phyloP scores from a whole-genome alignment of 306 rosid species.

The Quercus dentata region DNA sequence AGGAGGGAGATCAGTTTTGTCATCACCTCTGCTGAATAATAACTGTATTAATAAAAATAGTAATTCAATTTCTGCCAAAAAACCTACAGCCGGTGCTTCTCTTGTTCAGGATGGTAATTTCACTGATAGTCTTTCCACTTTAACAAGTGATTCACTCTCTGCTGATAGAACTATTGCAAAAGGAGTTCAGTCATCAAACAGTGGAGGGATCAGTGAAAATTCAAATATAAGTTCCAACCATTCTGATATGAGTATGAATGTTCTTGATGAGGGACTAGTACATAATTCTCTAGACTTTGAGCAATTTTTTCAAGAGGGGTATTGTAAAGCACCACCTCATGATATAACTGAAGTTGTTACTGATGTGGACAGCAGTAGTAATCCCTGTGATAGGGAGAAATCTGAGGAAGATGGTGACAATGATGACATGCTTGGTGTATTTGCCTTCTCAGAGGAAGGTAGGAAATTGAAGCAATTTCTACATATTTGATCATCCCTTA shows the following conservation, averaged over 20 bases:
- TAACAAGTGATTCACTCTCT: slow-evolving; percentile 37
- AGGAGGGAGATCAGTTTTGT: slow-evolving; percentile 35
- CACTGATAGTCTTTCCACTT: slow-evolving; percentile 27
- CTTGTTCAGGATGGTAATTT: slow-evolving; percentile 23
- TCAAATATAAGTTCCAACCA: slow-evolving; percentile 59
- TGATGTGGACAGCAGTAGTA: slow-evolving; percentile 59
- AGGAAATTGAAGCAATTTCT: slow-evolving; percentile 14
- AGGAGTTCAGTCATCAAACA: slow-evolving; percentile 42
- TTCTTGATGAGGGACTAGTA: slow-evolving; percentile 53
- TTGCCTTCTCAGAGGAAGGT: slow-evolving; percentile 95
- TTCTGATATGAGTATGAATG: slow-evolving; percentile 62
- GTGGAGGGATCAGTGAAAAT: slow-evolving; percentile 39
- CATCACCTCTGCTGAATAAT: slow-evolving; percentile 32
- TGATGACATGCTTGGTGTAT: slow-evolving; percentile 81
- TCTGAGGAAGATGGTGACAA: slow-evolving; percentile 67
- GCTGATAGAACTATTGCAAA: slow-evolving; percentile 39
- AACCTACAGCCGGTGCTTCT: slow-evolving; percentile 31
- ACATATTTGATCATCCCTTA: neutral
- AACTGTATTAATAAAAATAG: slow-evolving; percentile 31
- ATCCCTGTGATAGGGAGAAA: slow-evolving; percentile 74
- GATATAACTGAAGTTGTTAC: slow-evolving; percentile 54
- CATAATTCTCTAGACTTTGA: slow-evolving; percentile 61
- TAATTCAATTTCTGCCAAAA: slow-evolving; percentile 35
- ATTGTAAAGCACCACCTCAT: slow-evolving; percentile 57
- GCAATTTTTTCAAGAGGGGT: slow-evolving; percentile 75